Evolutionary conservation across 345 rosid genomes (phyloP), one percentile per base, ranked within the genome.

Genomic region (Melaleuca quinquenervia): DNA sequence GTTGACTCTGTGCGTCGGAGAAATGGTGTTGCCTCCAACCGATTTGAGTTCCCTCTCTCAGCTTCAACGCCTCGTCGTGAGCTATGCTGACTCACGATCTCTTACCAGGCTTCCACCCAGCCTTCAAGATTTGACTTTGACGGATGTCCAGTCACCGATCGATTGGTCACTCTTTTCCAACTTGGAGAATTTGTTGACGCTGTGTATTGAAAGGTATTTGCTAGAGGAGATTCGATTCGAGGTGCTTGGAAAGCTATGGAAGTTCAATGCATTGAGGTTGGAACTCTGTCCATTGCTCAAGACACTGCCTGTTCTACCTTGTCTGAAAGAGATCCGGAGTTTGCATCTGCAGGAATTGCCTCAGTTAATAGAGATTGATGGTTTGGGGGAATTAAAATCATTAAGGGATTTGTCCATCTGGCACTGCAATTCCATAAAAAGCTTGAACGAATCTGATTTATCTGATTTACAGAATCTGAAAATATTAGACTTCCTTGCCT

Each of bases 401-500:
- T 82, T 82, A 24, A 24, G 1, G 54, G 0, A 0, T 21, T 50
- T 82, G 32, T 0, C 0, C 1, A 15, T 51, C 6, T 0, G 7
- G 3, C 0, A 0, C 0, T 82, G 56, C 7, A 0, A 7, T 14
- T 82, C 56, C 1, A 7, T 62, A 5, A 29, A 62, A 29, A 29
- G 75, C 1, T 62, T 29, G 8, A 62, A 27, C 5, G 10, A 6
- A 27, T 13, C 2, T n/a, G 22, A 62, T 62, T 21, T 29, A 1
- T 27, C 21, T 14, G 27, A 62, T 27, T 8, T 62, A 29, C 21
- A 15, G 0, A 27, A 27, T 62, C 1, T 62, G 10, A 6, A 62
- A 62, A 1, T 5, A 1, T 29, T 62, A 41, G 0, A 0, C 5
- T 3, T 62, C 2, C 0, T 0, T 3, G 0, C 0, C 0, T 62